These are phyloP conservation scores for Pleurotus platypus DNA, from an alignment of 768 basidiomycete species.

Conservation along the genomic window DNA sequence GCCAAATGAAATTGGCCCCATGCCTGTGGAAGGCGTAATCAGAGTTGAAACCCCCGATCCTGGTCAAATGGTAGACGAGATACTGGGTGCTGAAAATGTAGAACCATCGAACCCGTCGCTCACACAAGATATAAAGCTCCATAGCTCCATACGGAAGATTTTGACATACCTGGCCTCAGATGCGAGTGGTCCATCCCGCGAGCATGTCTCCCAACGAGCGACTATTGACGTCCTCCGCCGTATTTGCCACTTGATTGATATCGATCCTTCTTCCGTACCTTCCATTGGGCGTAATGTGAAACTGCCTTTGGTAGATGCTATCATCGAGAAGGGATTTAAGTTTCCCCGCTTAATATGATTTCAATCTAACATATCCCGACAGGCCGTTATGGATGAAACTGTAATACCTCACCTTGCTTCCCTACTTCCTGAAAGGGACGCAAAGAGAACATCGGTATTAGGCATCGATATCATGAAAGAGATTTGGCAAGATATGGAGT, in stretches of 20 bases:
- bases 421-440: not conserved
- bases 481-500: constrained; percentile 26
- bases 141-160: not conserved
- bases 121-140: not conserved
- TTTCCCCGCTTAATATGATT: not conserved
- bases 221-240: not conserved
- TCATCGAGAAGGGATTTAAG: not conserved
- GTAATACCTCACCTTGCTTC: not conserved
- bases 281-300: not conserved
- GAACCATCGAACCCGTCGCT: not conserved
- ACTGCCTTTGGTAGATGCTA: not conserved
- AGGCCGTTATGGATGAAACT: not conserved
- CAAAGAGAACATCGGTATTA: constrained; percentile 14
- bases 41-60: not conserved
- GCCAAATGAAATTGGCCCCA: no score
- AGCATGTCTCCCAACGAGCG: not conserved
- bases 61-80: not conserved
- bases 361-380: not conserved
- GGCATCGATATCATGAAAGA: constrained; percentile 24
- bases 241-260: not conserved
- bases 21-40: no score
- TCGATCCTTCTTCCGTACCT: not conserved
- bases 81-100: not conserved
- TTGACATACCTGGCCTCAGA: not conserved
- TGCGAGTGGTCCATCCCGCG: not conserved